Percentiles rank a stretch among this genome's conserved stretches.
These are phyloP conservation scores for Pythium catenulatum DNA, from an alignment of 352 stramenopile species.

Conservation along the genomic window DNA sequence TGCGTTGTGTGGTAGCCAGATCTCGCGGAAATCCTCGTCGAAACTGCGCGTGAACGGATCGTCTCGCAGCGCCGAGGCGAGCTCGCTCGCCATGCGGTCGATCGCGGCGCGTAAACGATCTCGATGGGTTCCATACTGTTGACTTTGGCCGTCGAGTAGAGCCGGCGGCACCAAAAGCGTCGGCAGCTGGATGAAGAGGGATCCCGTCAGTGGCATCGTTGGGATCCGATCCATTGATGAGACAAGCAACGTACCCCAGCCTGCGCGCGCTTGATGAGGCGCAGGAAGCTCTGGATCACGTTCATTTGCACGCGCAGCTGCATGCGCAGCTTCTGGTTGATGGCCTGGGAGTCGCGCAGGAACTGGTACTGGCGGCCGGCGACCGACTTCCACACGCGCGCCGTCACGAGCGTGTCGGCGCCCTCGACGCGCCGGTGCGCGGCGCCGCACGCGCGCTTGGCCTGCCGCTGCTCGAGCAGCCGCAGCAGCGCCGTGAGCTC, in stretches of 20 bases:
- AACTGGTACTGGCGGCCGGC: conserved; percentile 26
- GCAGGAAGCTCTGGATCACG: background rate
- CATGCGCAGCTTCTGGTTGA: conserved; percentile 9
- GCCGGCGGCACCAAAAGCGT: background rate
- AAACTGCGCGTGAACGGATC: background rate
- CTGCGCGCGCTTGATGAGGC: background rate
- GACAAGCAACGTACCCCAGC: conserved; percentile 11
- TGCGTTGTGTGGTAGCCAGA: background rate
- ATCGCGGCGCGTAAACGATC: background rate
- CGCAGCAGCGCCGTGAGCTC: background rate
- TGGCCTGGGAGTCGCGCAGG: conserved; percentile 3
- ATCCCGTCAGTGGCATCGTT: background rate
- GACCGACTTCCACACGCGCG: background rate
- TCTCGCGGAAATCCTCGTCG: conserved; percentile 3
- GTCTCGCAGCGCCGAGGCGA: background rate
- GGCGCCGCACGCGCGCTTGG: background rate
- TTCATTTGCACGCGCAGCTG: conserved; percentile 1
- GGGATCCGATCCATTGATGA: no score
- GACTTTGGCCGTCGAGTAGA: background rate
- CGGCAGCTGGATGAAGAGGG: background rate
- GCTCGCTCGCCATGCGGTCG: background rate
- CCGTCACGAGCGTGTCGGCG: background rate
- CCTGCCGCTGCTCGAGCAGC: conserved; percentile 7
- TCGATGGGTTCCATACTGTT: background rate
- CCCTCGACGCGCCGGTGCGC: background rate